Conservation (phyloP, 163 green algal species). For the Volvox carteri region DNA sequence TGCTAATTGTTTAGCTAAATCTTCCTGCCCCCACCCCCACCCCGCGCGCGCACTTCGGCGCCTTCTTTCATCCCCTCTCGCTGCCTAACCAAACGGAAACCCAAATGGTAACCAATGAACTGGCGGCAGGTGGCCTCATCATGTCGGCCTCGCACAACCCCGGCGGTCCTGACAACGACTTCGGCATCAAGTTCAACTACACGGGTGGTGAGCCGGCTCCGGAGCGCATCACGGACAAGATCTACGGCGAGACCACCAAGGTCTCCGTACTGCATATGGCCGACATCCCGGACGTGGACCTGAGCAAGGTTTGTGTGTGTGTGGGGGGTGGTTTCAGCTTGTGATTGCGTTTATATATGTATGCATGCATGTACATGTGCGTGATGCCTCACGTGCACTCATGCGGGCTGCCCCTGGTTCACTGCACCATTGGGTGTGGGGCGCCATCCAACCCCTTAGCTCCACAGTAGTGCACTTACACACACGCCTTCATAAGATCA, state of each 20-base stretch:
- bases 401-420: no score
- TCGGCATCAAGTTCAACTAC: conserved; percentile 99
- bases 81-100: no score
- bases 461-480: no score
- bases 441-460: no score
- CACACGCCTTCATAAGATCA: no score
- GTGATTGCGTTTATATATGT: background rate
- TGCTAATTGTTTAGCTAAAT: no score
- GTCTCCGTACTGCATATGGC: conserved; percentile 91
- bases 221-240: conserved; percentile 98
- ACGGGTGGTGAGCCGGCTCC: conserved; percentile 91
- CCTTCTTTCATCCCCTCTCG: no score
- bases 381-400: background rate
- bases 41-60: no score
- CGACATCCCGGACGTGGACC: conserved; percentile 95
- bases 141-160: conserved; percentile 99
- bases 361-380: background rate
- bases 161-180: conserved; percentile 96
- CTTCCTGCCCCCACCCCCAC: no score
- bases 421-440: no score
- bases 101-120: no score
- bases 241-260: conserved; percentile 91
- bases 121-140: conserved; percentile 97
- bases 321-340: background rate
- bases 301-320: conserved; percentile 76